Percentiles rank a stretch among this genome's conserved stretches.
Conservation (phyloP, 768 basidiomycete species). For the Tubosaeta brunneosetosa region DNA sequence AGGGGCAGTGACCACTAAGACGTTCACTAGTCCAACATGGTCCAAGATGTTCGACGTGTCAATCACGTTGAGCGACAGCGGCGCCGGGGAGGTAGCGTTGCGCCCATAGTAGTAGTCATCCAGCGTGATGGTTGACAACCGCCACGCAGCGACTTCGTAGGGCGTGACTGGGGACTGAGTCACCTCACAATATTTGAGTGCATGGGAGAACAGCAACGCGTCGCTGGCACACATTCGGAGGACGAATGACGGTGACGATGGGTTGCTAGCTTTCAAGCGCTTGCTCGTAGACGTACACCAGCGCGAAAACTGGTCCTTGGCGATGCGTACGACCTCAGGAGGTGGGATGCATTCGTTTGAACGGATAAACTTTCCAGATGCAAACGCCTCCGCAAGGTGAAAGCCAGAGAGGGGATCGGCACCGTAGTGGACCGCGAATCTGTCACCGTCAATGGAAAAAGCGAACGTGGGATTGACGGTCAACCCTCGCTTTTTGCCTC, state of each 20-base stretch:
- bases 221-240: slow-evolving; percentile 30
- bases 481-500: not conserved
- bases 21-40: slow-evolving; percentile 23
- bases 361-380: slow-evolving; percentile 7
- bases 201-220: slow-evolving; percentile 22
- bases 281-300: slow-evolving; percentile 21
- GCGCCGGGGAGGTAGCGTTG: slow-evolving; percentile 10
- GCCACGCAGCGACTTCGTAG: slow-evolving; percentile 23
- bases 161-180: slow-evolving; percentile 12
- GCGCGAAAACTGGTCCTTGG: slow-evolving; percentile 21
- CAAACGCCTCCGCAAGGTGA: slow-evolving; percentile 26
- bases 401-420: slow-evolving; percentile 27
- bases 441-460: slow-evolving; percentile 24
- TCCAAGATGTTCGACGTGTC: slow-evolving; percentile 30
- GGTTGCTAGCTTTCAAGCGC: slow-evolving; percentile 10
- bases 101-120: slow-evolving; percentile 18
- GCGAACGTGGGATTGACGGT: slow-evolving; percentile 27
- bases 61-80: slow-evolving; percentile 28
- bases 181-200: slow-evolving; percentile 13
- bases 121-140: slow-evolving; percentile 15
- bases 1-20: slow-evolving; percentile 20
- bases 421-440: slow-evolving; percentile 27
- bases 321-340: slow-evolving; percentile 10
- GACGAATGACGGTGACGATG: slow-evolving; percentile 16
- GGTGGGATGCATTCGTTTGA: not conserved